Percentiles rank a stretch among this genome's conserved stretches.
Conservation (phyloP, 108 stramenopile genomes). For the Cyclotella sp. region DNA sequence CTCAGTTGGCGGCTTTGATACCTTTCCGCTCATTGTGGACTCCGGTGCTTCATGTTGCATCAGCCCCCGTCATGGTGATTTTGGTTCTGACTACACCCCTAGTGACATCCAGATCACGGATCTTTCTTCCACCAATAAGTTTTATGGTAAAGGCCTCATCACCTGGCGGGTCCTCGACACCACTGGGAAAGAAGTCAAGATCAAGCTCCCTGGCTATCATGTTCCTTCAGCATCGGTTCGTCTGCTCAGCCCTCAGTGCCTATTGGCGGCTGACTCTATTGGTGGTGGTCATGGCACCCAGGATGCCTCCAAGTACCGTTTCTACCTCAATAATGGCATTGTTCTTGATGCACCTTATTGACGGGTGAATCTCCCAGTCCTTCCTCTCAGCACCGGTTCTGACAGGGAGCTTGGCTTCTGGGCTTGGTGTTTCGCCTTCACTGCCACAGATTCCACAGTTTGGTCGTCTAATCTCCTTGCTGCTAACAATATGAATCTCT, state of each 20-base stretch:
- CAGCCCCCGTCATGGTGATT: not conserved
- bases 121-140: conserved; percentile 9
- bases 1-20: not conserved
- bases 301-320: not conserved
- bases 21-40: not conserved
- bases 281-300: not conserved
- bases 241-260: conserved; percentile 18
- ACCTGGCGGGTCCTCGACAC: not conserved
- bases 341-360: too few species aligned
- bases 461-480: not conserved
- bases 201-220: not conserved
- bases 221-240: conserved; percentile 10
- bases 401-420: not conserved
- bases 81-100: not conserved
- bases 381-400: too few species aligned
- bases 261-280: not conserved
- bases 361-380: too few species aligned
- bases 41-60: not conserved
- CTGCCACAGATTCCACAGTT: not conserved
- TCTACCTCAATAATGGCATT: too few species aligned
- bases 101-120: conserved; percentile 9
- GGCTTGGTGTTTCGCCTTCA: not conserved
- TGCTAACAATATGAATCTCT: not conserved
- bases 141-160: conserved; percentile 10
- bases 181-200: not conserved